A percentile compares a stretch with the other conserved stretches of the same genome.
Evolutionary conservation across 768 basidiomycete species (phyloP).

Genomic region (Russula virescens): DNA sequence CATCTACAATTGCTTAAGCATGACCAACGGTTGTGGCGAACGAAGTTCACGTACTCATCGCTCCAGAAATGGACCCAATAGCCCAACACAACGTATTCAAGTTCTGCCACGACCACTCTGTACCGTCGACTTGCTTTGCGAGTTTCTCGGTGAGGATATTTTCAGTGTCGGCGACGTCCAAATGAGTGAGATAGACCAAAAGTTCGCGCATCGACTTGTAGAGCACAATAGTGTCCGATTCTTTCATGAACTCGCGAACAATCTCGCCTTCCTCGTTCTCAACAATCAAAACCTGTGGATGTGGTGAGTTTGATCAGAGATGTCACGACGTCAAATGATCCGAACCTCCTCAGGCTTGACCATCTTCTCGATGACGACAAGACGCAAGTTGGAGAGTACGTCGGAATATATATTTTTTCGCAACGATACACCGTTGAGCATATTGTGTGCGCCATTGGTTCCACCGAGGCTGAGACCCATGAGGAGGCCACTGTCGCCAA

Average conservation of each 20-base stretch:
- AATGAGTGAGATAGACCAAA: conserved; percentile 93
- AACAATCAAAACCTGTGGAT: conserved; percentile 81
- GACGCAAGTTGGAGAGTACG: conserved; percentile 85
- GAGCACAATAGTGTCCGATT: conserved; percentile 94
- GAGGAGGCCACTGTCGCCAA: conserved; percentile 77
- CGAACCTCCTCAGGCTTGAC: conserved; percentile 97
- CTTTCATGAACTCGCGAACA: conserved; percentile 98
- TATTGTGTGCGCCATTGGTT: conserved; percentile 50
- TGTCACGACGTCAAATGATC: not conserved
- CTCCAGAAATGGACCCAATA: conserved; percentile 97
- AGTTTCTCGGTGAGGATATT: conserved; percentile 96
- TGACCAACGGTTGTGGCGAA: not conserved
- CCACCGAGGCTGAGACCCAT: conserved; percentile 87
- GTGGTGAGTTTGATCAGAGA: conserved; percentile 10
- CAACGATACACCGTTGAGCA: conserved; percentile 72
- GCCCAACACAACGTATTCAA: conserved; percentile 99
- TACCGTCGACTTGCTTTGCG: conserved; percentile 92
- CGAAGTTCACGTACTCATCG: conserved; percentile 75
- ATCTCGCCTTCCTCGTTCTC: conserved; percentile 99
- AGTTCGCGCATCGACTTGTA: conserved; percentile 99
- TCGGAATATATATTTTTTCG: conserved; percentile 95
- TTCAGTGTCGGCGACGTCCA: conserved; percentile 95
- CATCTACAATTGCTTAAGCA: conserved; percentile 48
- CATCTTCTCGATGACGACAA: conserved; percentile 98
- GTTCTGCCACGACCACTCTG: conserved; percentile 99